A percentile compares a stretch with the other conserved stretches of the same genome.
Conservation (phyloP, 768 basidiomycete species). For the Termitomyces sp. region DNA sequence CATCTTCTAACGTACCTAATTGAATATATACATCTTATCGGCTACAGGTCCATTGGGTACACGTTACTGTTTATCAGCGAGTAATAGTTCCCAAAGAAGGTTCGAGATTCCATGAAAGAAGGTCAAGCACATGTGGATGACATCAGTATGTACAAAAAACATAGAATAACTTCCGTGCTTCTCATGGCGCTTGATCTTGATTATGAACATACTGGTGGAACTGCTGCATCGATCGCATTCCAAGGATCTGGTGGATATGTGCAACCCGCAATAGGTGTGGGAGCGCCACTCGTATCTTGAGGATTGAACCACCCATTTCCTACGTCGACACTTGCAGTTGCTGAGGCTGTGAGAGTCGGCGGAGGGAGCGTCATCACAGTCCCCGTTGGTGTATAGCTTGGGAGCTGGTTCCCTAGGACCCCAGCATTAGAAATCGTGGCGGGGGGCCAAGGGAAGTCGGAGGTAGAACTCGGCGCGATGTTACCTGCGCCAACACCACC, state of each 20-base stretch:
- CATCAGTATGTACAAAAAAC: slow-evolving; percentile 1
- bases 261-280: slow-evolving; percentile 51
- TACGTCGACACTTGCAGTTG: slow-evolving; percentile 36
- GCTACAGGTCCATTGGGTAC: not conserved
- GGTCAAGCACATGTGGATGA: not conserved
- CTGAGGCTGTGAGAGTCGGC: slow-evolving; percentile 33
- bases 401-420: slow-evolving; percentile 42
- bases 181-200: not conserved
- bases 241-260: slow-evolving; percentile 51
- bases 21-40: not conserved
- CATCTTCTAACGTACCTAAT: too few species aligned
- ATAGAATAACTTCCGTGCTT: slow-evolving; percentile 5
- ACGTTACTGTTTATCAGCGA: not conserved
- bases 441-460: slow-evolving; percentile 60
- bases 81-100: not conserved
- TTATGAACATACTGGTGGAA: slow-evolving; percentile 25
- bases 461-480: slow-evolving; percentile 39
- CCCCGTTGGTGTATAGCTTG: slow-evolving; percentile 69
- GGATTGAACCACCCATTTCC: slow-evolving; percentile 57
- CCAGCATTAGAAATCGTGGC: slow-evolving; percentile 36
- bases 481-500: slow-evolving; percentile 59
- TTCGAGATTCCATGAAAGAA: not conserved
- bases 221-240: slow-evolving; percentile 30
- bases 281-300: slow-evolving; percentile 42
- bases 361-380: slow-evolving; percentile 53